A percentile compares a stretch with the other conserved stretches of the same genome.
phyloP scores from a whole-genome alignment of 345 rosid genomes.

The Mallotus nudiflorus region DNA sequence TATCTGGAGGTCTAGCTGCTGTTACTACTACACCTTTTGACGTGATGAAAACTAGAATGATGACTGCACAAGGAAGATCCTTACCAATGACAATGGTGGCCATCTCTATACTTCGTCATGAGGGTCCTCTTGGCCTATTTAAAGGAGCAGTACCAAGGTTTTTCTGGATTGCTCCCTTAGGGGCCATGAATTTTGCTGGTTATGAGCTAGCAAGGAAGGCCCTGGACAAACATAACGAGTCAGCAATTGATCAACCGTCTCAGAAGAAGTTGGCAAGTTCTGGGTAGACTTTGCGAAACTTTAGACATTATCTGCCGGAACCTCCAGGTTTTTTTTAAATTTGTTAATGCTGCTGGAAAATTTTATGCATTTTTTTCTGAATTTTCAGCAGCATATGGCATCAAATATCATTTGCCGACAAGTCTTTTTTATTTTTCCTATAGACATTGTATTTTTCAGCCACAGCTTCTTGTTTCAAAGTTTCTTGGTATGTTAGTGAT shows the following conservation, averaged over 20 bases:
- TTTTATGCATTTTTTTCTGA: slow-evolving; percentile 21
- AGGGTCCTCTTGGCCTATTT: slow-evolving; percentile 92
- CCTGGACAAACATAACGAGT: slow-evolving; percentile 64
- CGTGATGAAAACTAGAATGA: slow-evolving; percentile 98
- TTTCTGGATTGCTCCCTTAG: slow-evolving; percentile 98
- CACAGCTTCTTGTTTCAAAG: not conserved
- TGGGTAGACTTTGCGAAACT: slow-evolving; percentile 18
- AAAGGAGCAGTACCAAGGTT: slow-evolving; percentile 95
- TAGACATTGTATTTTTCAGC: slow-evolving; percentile 10
- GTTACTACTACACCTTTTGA: slow-evolving; percentile 91
- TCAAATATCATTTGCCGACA: slow-evolving; percentile 37
- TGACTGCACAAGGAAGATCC: slow-evolving; percentile 87
- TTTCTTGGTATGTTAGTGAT: not conserved
- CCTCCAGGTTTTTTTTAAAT: slow-evolving; percentile 15
- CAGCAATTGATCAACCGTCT: slow-evolving; percentile 28
- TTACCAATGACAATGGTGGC: slow-evolving; percentile 78
- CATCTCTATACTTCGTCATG: slow-evolving; percentile 70
- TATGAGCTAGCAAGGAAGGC: slow-evolving; percentile 92
- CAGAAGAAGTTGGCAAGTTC: slow-evolving; percentile 42
- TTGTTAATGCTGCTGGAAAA: slow-evolving; percentile 22
- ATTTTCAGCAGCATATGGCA: slow-evolving; percentile 15
- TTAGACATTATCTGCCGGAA: not conserved
- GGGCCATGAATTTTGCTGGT: slow-evolving; percentile 99
- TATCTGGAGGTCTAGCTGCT: slow-evolving; percentile 93
- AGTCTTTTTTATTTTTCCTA: slow-evolving; percentile 9